A percentile compares a stretch with the other conserved stretches of the same genome.
Evolutionary conservation across 78 protist genomes (phyloP).

Genomic region (Cavenderia fasciculata): DNA sequence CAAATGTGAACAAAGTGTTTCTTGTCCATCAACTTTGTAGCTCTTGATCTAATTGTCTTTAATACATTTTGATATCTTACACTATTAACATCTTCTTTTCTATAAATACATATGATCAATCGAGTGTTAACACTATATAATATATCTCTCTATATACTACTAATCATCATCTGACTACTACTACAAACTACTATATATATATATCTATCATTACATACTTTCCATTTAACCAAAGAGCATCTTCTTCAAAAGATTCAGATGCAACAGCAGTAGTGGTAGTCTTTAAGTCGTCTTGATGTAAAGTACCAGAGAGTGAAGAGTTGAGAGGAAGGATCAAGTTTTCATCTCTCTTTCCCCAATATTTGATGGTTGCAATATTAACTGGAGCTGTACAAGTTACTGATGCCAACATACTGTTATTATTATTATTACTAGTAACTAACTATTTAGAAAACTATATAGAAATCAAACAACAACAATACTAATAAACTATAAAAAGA

Average conservation of each 20-base stretch:
- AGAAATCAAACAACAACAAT: too few species aligned
- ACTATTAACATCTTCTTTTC: conserved; percentile 61
- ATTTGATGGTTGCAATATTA: conserved; percentile 99
- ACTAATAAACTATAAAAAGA: too few species aligned
- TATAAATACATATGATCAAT: too few species aligned
- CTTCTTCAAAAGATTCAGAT: conserved; percentile 37
- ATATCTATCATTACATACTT: conserved; percentile 15
- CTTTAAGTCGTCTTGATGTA: conserved; percentile 80
- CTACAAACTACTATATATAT: too few species aligned
- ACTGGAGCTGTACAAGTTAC: conserved; percentile 94
- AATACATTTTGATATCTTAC: conserved; percentile 77
- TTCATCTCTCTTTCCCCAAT: conserved; percentile 99
- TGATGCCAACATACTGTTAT: conserved; percentile 41
- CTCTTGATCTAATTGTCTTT: conserved; percentile 60
- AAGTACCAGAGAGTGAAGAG: conserved; percentile 92
- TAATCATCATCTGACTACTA: too few species aligned
- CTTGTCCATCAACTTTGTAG: conserved; percentile 56
- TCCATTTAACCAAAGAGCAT: conserved; percentile 97
- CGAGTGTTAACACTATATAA: too few species aligned
- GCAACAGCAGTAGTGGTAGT: conserved; percentile 90
- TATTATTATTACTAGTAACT: too few species aligned
- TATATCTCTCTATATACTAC: too few species aligned
- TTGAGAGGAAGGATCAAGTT: conserved; percentile 93
- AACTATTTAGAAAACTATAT: too few species aligned
- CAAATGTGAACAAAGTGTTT: conserved; percentile 81